Conservation (phyloP, 768 basidiomycete genomes). For the Russula ochroleuca region DNA sequence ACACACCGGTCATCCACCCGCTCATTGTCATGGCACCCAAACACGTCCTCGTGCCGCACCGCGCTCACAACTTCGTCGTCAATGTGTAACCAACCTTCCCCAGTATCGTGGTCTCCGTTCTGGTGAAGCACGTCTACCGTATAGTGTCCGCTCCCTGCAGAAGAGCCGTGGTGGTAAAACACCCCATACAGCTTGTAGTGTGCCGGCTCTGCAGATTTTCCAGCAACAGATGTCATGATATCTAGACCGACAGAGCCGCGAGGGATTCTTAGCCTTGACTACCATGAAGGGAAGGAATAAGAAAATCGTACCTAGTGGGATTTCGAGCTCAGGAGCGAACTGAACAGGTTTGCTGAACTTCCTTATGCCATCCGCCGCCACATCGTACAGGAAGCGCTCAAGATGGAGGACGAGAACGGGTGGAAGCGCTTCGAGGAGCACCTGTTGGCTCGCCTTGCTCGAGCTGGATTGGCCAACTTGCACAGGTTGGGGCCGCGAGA, state of each 20-base stretch:
- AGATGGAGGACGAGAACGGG: conserved; percentile 85
- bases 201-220: conserved; percentile 52
- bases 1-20: no score
- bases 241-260: neutral
- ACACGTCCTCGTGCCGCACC: no score
- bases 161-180: conserved; percentile 88
- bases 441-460: no score
- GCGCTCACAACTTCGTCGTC: conserved; percentile 84
- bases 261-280: neutral
- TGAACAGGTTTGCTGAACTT: conserved; percentile 81
- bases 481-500: no score
- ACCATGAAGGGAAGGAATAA: no score
- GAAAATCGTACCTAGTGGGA: conserved; percentile 54
- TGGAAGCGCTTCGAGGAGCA: conserved; percentile 66
- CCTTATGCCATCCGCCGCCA: conserved; percentile 64
- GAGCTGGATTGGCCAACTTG: no score
- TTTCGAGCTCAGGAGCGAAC: conserved; percentile 72
- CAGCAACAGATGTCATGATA: conserved; percentile 30
- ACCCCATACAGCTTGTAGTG: conserved; percentile 81
- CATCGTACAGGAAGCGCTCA: conserved; percentile 88
- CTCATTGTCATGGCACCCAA: no score
- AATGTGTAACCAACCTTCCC: conserved; percentile 84
- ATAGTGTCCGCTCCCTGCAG: conserved; percentile 84
- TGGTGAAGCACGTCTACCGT: conserved; percentile 86
- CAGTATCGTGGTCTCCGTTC: conserved; percentile 44